Conservation (phyloP, 345 rosid genomes). For the Cardamine occulta region DNA sequence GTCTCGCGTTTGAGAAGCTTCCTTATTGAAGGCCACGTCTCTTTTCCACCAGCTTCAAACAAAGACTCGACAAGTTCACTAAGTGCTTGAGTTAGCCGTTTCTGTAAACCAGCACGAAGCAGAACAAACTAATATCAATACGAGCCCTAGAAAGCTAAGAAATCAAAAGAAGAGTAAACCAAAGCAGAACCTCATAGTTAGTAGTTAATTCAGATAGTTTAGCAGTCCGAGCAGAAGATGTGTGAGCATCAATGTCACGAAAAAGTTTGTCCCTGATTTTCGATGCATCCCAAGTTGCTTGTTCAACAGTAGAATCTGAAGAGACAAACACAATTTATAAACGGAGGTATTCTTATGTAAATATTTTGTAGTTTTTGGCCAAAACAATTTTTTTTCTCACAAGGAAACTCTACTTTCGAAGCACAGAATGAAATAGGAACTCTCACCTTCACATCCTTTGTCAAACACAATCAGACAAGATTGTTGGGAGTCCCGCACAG, state of each 20-base stretch:
- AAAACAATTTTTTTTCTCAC: constrained; percentile 3
- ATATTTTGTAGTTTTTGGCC: neutral
- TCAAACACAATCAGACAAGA: constrained; percentile 67
- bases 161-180: constrained; percentile 13
- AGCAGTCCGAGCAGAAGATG: constrained; percentile 51
- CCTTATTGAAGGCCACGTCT: constrained; percentile 71
- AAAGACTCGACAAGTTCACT: constrained; percentile 60
- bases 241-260: constrained; percentile 60
- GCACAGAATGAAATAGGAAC: constrained; percentile 2
- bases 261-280: constrained; percentile 63
- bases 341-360: neutral
- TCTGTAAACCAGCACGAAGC: constrained; percentile 50
- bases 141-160: constrained; percentile 25
- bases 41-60: constrained; percentile 60
- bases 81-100: constrained; percentile 56
- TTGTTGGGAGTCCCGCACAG: constrained; percentile 52
- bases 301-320: constrained; percentile 62
- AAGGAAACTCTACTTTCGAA: constrained; percentile 5
- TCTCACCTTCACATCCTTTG: constrained; percentile 64
- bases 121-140: constrained; percentile 4
- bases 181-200: constrained; percentile 55
- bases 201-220: constrained; percentile 60
- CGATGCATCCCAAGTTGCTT: constrained; percentile 70
- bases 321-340: constrained; percentile 13
- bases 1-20: constrained; percentile 68